Evolutionary conservation across 768 basidiomycete genomes (phyloP).

Genomic region (Calocybe gangraenosa): DNA sequence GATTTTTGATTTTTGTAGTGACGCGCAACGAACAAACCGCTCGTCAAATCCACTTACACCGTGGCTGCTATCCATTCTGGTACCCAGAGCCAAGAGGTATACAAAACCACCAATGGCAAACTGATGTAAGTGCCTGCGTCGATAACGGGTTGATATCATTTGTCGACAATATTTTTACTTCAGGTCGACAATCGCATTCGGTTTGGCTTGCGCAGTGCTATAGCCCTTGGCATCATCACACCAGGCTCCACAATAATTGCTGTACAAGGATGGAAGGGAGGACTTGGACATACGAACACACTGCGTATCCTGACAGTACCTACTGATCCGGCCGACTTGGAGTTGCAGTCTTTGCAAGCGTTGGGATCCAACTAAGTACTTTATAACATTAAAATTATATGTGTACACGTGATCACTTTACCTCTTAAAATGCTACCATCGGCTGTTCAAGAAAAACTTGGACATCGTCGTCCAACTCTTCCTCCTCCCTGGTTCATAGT

Average conservation of each 20-base stretch:
- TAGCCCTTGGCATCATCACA: constrained; percentile 81
- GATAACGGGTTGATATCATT: background rate
- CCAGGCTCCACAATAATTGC: constrained; percentile 89
- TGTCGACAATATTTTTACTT: constrained; percentile 11
- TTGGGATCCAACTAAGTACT: constrained; percentile 14
- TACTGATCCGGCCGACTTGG: constrained; percentile 74
- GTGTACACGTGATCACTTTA: background rate
- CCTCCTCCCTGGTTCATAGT: constrained; percentile 53
- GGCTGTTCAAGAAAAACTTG: constrained; percentile 63
- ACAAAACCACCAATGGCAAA: constrained; percentile 91
- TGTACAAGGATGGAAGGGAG: constrained; percentile 99
- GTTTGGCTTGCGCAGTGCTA: constrained; percentile 81
- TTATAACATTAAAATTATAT: background rate
- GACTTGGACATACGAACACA: constrained; percentile 93
- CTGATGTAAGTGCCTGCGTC: constrained; percentile 61
- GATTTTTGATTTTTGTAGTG: constrained; percentile 44
- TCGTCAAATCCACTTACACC: constrained; percentile 94
- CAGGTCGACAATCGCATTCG: constrained; percentile 89
- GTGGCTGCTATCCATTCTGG: constrained; percentile 96
- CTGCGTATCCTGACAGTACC: constrained; percentile 81
- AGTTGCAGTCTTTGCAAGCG: constrained; percentile 56
- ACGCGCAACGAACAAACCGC: constrained; percentile 95
- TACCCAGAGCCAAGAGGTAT: constrained; percentile 94
- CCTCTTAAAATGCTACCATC: constrained; percentile 21
- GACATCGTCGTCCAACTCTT: constrained; percentile 34